Evolutionary conservation across 768 basidiomycete genomes (phyloP), one percentile per base, ranked within the genome.

Genomic region (Stropharia rugosoannulata): DNA sequence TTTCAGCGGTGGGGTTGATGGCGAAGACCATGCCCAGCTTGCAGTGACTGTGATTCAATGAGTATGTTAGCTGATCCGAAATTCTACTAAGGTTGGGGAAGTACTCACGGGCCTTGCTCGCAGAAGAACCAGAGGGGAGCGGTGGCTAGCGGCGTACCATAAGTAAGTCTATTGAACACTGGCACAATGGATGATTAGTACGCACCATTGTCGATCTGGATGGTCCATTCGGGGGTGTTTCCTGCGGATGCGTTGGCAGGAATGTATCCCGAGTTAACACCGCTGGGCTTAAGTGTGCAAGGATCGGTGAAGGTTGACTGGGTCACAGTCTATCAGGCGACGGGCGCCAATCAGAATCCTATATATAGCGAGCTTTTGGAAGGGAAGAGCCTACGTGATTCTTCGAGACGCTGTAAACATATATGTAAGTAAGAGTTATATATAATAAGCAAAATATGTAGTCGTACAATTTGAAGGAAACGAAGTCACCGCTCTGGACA

Each of bases 71-170:
- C 37, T 16, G 54, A 3, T 10, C 6, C 37, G 37, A 16, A 16
- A 22, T n/a, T 9, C 15, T 25, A 15, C 15, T 10, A 25, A 42
- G 43, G 29, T 35, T 38, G 13, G 2, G 36, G 6, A 41, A 42
- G 15, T 52, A 59, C 64, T 55, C 62, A 73, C 69, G 64, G 64
- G 12, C 63, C 66, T 53, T 78, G 79, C 19, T 66, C 69, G 60
- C 81, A 84, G 70, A 73, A 80, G 73, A 81, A 82, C 81, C 81
- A 84, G 45, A 82, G 68, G n/a, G 81, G 80, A 7, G 70, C 68
- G 22, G 68, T 65, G 47, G 69, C 69, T 70, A 42, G 4, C 36
- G 16, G 46, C 13, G 22, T n/a, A 52, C 13, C 9, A 37, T n/a
- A 40, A 19, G 51, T 29, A 11, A 25, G 16, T 22, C 1, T 42